These are phyloP conservation scores for Oenanthe javanica DNA, from an alignment of 140 eudicot genomes.

Conservation along the genomic window DNA sequence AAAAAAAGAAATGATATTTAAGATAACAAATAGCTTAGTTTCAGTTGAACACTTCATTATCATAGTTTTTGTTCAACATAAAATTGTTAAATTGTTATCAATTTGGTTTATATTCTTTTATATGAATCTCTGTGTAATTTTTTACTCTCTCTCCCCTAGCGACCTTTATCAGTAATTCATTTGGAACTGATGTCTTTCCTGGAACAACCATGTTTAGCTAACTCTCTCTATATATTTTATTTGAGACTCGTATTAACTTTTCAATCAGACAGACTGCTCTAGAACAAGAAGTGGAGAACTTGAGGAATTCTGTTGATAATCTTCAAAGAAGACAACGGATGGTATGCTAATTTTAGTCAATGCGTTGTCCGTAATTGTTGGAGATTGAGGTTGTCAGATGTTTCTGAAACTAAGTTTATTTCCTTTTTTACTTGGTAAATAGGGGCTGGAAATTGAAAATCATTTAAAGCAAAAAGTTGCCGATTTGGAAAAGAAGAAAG, in stretches of 20 bases:
- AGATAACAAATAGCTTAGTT: neutral
- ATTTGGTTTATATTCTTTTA: neutral
- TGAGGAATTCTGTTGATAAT: constrained; percentile 46
- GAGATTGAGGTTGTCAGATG: constrained; percentile 8
- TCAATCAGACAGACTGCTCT: constrained; percentile 78
- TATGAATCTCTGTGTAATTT: neutral
- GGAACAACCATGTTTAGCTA: neutral
- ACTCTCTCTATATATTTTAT: neutral
- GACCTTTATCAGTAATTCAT: neutral
- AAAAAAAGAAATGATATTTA: too few relatives aligned
- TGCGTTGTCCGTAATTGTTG: neutral
- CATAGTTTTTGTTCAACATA: neutral
- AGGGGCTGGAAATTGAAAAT: constrained; percentile 86
- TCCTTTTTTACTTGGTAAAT: neutral
- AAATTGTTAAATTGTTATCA: neutral
- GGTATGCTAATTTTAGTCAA: constrained; percentile 29
- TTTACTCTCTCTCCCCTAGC: neutral
- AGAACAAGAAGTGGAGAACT: constrained; percentile 58
- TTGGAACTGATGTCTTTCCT: neutral
- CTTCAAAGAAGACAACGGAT: constrained; percentile 54
- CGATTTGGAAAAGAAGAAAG: constrained; percentile 58
- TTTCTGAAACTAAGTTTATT: neutral
- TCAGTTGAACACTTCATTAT: neutral
- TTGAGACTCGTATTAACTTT: constrained; percentile 46
- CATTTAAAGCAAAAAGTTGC: constrained; percentile 65